phyloP scores from a whole-genome alignment of 805 yeast species.

The Saturnispora saitoi region DNA sequence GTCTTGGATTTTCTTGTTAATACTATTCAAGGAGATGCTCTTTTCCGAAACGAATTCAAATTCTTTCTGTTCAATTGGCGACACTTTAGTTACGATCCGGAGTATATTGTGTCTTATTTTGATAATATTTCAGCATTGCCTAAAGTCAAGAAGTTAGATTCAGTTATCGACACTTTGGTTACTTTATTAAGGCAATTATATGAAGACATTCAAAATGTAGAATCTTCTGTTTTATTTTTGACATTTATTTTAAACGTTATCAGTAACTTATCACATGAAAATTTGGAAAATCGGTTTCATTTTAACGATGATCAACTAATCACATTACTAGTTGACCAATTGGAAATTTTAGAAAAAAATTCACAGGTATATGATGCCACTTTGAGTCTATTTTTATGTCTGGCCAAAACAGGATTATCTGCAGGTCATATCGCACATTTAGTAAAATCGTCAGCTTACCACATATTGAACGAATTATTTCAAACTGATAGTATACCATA shows the following conservation, averaged over 20 bases:
- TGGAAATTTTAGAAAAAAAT: not conserved
- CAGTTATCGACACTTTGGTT: not conserved
- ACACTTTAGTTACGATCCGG: constrained; percentile 7
- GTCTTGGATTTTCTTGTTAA: not conserved
- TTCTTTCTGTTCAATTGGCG: constrained; percentile 15
- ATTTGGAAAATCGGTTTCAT: constrained; percentile 1
- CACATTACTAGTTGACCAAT: not conserved
- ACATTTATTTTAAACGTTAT: not conserved
- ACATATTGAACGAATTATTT: not conserved
- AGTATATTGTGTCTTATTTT: constrained; percentile 11
- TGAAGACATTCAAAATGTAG: not conserved
- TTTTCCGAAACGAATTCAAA: not conserved
- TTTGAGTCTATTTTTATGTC: not conserved
- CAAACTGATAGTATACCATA: not conserved
- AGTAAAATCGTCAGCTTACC: not conserved
- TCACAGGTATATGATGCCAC: not conserved
- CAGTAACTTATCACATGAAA: not conserved
- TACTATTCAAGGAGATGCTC: not conserved
- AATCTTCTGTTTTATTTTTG: not conserved
- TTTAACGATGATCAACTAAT: not conserved
- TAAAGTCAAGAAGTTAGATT: constrained; percentile 1
- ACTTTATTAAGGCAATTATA: not conserved
- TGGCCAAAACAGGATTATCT: not conserved
- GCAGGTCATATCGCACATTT: not conserved
- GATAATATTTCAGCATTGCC: constrained; percentile 8